Evolutionary conservation across 805 yeast genomes (phyloP), one percentile per base, ranked within the genome.

Genomic region (Starmerella sirachaensis): DNA sequence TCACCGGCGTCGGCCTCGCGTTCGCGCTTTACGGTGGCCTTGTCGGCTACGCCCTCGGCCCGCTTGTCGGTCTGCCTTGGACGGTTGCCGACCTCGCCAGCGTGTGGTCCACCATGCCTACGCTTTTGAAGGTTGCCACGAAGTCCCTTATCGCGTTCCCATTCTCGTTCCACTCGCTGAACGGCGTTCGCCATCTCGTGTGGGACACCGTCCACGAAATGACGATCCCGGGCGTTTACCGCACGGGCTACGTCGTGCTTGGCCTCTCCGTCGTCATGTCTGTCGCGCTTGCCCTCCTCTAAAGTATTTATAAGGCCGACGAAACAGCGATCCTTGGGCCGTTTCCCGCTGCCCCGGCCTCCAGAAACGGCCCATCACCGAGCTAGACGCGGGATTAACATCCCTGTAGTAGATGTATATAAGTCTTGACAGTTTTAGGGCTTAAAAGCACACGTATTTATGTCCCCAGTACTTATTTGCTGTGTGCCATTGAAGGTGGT

Each of bases 151-250:
- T 78, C 55, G 74, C 91, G 7, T 72, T 72, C 66, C 86, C 95
- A 49, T 84, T 91, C 61, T 79, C 80, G 21, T 85, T 73, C 78
- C 98, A 91, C 63, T 54, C 71, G 32, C 73, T 68, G 58, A 84
- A 86, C 59, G 96, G 97, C 53, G 43, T 88, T 47, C 83, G 98
- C 72, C 98, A 91, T 61, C 65, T 88, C 61, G 56, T 82, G 39
- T 91, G 98, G 98, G 98, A 91, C 60, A 59, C 75, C 37, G 94
- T 94, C 59, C 68, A 65, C 50, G 81, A 78, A 61, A 70, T 88
- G 57, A 71, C 85, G 45, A 55, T 82, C 51, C 74, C 78, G 56
- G 96, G 94, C 50, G 95, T 91, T 41, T 80, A 81, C 74, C 74
- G 78, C 64, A 85, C 96, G 25, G 97, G 95, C 47, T 82, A 83